Percentiles rank a stretch among this genome's conserved stretches.
Evolutionary conservation across 176 grass and related monocot genomes (phyloP).

Genomic region (Thinopyrum elongatum): DNA sequence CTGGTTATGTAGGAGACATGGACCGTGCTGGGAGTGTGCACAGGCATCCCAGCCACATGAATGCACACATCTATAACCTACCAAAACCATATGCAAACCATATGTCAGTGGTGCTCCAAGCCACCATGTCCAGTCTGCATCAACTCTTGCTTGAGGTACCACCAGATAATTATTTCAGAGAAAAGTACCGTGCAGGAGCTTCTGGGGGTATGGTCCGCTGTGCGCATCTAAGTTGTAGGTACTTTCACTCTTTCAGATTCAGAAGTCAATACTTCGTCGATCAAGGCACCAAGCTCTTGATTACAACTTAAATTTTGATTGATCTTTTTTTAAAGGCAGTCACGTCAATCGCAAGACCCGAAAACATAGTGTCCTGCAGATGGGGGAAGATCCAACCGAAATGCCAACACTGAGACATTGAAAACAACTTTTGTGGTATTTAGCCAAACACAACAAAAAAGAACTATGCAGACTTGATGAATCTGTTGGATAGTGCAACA

Average conservation of each 20-base stretch:
- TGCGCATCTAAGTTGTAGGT: neutral
- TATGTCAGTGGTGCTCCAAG: constrained; percentile 12
- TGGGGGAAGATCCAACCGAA: constrained; percentile 20
- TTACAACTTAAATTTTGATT: constrained; percentile 12
- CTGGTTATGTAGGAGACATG: constrained; percentile 24
- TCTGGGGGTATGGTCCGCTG: neutral
- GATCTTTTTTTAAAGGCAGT: constrained; percentile 16
- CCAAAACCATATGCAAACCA: constrained; percentile 35
- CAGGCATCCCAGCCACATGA: constrained; percentile 15
- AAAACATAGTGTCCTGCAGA: constrained; percentile 11
- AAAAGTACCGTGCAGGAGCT: constrained; percentile 5
- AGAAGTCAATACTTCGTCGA: neutral
- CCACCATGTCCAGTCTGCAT: constrained; percentile 11
- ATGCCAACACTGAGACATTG: neutral
- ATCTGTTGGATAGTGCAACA: constrained; percentile 15
- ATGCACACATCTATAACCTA: constrained; percentile 22
- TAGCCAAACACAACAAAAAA: constrained; percentile 26
- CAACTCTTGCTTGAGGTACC: constrained; percentile 2
- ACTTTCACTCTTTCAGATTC: neutral
- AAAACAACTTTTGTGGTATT: neutral
- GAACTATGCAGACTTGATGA: constrained; percentile 16
- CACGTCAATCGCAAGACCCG: neutral
- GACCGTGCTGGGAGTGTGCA: neutral
- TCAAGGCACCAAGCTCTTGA: constrained; percentile 1
- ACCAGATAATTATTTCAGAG: neutral